A percentile compares a stretch with the other conserved stretches of the same genome.
Conservation (phyloP, 495 filamentous ascomycete genomes). For the Penicillium chermesinum region DNA sequence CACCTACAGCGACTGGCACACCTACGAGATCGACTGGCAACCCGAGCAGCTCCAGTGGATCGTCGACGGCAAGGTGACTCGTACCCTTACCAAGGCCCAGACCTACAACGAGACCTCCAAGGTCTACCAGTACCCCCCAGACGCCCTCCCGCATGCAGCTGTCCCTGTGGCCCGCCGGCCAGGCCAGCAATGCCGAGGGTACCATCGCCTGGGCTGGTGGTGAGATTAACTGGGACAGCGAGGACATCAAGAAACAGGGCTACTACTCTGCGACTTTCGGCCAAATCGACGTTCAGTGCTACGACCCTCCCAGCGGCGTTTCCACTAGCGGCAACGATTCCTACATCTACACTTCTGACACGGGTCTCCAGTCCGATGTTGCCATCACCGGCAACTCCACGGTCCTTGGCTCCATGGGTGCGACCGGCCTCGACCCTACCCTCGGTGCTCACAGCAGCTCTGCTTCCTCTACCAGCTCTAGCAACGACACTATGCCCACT, state of each 20-base stretch:
- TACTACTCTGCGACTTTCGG: constrained; percentile 86
- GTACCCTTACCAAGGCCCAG: constrained; percentile 63
- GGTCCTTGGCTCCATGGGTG: constrained; percentile 72
- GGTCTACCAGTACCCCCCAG: constrained; percentile 84
- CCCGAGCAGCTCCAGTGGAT: constrained; percentile 80
- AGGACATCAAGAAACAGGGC: constrained; percentile 72
- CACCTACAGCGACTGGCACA: constrained; percentile 77
- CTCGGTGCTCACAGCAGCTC: constrained; percentile 28
- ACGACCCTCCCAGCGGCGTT: constrained; percentile 60
- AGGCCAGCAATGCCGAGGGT: constrained; percentile 69
- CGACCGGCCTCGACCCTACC: constrained; percentile 68
- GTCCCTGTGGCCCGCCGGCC: constrained; percentile 93
- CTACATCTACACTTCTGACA: constrained; percentile 67
- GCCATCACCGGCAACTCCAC: constrained; percentile 69
- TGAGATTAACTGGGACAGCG: constrained; percentile 76
- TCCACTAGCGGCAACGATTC: constrained; percentile 55
- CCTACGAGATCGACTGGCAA: constrained; percentile 90
- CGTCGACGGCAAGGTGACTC: constrained; percentile 71
- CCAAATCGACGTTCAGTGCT: constrained; percentile 80
- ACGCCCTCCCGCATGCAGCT: constrained; percentile 90
- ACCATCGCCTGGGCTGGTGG: constrained; percentile 93
- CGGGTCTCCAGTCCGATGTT: constrained; percentile 69
- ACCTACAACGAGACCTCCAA: constrained; percentile 84
- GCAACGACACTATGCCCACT: constrained; percentile 32
- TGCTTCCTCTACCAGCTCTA: constrained; percentile 20